Percentiles rank a stretch among this genome's conserved stretches.
phyloP scores from a whole-genome alignment of 306 rosid genomes.

The Vigna nakashimae region DNA sequence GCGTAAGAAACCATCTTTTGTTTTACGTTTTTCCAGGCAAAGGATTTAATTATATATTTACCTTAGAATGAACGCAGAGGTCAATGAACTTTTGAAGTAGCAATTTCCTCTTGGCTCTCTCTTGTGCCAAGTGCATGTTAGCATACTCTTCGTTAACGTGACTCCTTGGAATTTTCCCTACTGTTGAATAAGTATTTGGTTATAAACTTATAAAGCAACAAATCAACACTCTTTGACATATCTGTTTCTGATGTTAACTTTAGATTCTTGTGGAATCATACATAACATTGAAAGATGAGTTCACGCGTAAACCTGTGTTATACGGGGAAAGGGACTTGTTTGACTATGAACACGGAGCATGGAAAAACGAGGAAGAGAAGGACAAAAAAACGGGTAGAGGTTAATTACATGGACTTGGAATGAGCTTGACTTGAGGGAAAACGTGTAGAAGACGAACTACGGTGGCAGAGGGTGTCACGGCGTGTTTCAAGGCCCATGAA shows the following conservation, averaged over 20 bases:
- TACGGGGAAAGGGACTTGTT: slow-evolving; percentile 8
- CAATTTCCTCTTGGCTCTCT: slow-evolving; percentile 46
- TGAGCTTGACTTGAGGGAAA: slow-evolving; percentile 60
- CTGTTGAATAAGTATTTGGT: slow-evolving; percentile 22
- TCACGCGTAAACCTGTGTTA: neutral
- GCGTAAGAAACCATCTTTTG: neutral
- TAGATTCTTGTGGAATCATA: too few species aligned
- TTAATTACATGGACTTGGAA: slow-evolving; percentile 77
- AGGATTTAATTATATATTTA: neutral
- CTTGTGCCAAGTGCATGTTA: slow-evolving; percentile 35
- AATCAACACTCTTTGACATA: too few species aligned
- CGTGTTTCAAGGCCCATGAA: slow-evolving; percentile 64
- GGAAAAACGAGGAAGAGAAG: neutral
- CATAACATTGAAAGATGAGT: too few species aligned
- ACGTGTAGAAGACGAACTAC: slow-evolving; percentile 63
- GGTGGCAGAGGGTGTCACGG: slow-evolving; percentile 47
- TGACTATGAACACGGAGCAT: neutral
- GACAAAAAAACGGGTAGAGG: neutral
- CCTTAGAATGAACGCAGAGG: slow-evolving; percentile 52
- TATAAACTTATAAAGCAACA: too few species aligned
- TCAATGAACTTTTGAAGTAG: slow-evolving; percentile 51
- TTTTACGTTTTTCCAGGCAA: neutral
- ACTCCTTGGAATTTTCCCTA: slow-evolving; percentile 54
- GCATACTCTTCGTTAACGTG: slow-evolving; percentile 39
- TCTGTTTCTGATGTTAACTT: too few species aligned